Evolutionary conservation across 2,329 filamentous ascomycete species (phyloP), one percentile per base, ranked within the genome.

Genomic region (Paecilomyces formosus): DNA sequence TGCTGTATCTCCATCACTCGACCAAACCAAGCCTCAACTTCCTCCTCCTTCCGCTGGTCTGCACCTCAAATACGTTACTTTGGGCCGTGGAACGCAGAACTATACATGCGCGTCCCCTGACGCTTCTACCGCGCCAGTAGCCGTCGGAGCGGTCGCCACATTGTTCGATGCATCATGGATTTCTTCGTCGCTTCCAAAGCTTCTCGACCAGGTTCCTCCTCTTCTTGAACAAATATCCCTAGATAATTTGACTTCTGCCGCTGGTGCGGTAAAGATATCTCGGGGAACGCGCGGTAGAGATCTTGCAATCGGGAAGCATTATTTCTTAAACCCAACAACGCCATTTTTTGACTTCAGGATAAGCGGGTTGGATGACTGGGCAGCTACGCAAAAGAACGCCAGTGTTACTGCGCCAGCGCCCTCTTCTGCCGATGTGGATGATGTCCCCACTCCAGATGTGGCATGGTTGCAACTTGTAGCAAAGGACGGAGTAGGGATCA

Each of bases 21-120:
- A 22, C 33, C 69, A 12, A 58, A 62, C 28, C 57, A 65, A 8
- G 64, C 66, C 15, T 56, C 60, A 62, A 3, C 68, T 78, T 2
- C 69, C 74, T 13, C 31, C 31, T 5, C 73, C 73, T 9, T 63
- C 67, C 2, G 45, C 57, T 6, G 63, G 63, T 18, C 57, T 74
- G 39, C 65, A 61, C 8, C 75, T 82, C 54, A 71, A 78, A 58
- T 74, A 77, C 61, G 66, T 82, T 55, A 75, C 75, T 5, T 61
- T 80, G 21, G 80, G 79, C 57, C 69, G 73, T 24, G 80, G 80
- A 45, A 79, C 77, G 12, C 79, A 82, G 61, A 82, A 81, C 70
- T 82, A 81, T 64, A 77, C 76, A 15, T 82, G 79, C 61, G 54
- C 63, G 1, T 63, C 71, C 35, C 62, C 64, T 33, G 57, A 66